Evolutionary conservation across 2,329 filamentous ascomycete genomes (phyloP).

Genomic region (Exophiala phaeomuriformis): DNA sequence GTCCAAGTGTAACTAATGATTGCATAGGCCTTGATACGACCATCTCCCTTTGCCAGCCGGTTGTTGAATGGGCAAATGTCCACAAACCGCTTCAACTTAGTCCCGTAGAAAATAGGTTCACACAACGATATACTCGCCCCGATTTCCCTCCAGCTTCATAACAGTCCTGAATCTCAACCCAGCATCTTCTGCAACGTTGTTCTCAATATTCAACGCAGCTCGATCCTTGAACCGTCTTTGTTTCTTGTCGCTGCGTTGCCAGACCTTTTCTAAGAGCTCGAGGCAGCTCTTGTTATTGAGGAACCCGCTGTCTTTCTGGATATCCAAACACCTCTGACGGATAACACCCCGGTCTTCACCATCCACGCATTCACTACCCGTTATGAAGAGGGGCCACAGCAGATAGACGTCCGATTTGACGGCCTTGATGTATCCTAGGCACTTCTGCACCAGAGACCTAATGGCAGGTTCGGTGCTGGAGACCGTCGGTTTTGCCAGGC

Average conservation of each 20-base stretch:
- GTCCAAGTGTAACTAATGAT: too few species aligned
- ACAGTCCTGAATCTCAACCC: constrained; percentile 35
- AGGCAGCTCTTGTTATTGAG: constrained; percentile 86
- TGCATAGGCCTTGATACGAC: too few species aligned
- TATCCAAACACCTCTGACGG: constrained; percentile 71
- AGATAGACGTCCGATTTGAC: constrained; percentile 81
- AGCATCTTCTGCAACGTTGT: constrained; percentile 8
- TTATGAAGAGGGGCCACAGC: constrained; percentile 87
- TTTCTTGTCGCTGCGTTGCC: constrained; percentile 41
- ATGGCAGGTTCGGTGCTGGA: constrained; percentile 69
- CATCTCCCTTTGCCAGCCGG: background rate
- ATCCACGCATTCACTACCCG: constrained; percentile 80
- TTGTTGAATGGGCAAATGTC: background rate
- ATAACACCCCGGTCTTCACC: constrained; percentile 72
- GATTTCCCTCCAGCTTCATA: constrained; percentile 34
- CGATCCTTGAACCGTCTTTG: background rate
- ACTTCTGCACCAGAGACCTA: constrained; percentile 72
- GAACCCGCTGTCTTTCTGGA: constrained; percentile 82
- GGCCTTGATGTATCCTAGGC: constrained; percentile 73
- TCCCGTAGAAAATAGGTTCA: constrained; percentile 12
- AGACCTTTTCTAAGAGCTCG: constrained; percentile 77
- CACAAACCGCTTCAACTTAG: too few species aligned
- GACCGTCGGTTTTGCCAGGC: constrained; percentile 68
- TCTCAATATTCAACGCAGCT: background rate
- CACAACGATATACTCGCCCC: constrained; percentile 37